Evolutionary conservation across 1,139 yeast species (phyloP), one percentile per base, ranked within the genome.

Genomic region (Geotrichum bryndzae): DNA sequence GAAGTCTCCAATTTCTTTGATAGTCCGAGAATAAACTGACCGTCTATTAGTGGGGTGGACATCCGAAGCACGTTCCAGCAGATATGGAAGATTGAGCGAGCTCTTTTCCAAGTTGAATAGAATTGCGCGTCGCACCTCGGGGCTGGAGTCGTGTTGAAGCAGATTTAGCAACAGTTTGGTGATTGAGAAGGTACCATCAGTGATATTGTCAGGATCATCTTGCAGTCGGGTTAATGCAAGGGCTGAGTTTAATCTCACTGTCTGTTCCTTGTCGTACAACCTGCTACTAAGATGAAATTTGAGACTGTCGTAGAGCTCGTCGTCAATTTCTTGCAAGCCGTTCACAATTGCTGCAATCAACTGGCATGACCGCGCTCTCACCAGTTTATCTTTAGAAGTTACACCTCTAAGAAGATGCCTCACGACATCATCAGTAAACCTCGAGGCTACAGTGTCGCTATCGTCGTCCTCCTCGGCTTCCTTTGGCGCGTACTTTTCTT

Each of bases 101-200:
- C 81, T 82, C 68, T 85, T 86, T 27, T 81, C 82, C 50, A 92
- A 72, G 70, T 90, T 89, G 56, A 88, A 76, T 68, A 91, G 75
- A 0, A 94, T 95, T 0, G 96, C 91, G 61, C 97, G 79, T 67
- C 99, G 81, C 0, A 92, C 97, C 67, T 94, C 99, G 3, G 69
- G 65, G 35, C 62, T 63, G 10, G 90, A 84, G 73, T 94, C 99
- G 70, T 87, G 83, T 68, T 85, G 87, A 68, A 91, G 77, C 0
- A 87, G 81, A 25, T 76, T 70, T 50, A 86, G 68, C 35, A 90
- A 75, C 56, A 80, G 79, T 48, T 80, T 78, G 1, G 84, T 65
- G 5, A 74, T 67, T 15, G 71, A 62, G 23, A 61, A 62, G 8
- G 64, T 63, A 48, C 68, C 81, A n/a, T 87, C 84, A 51, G 77